Evolutionary conservation across 2,329 filamentous ascomycete genomes (phyloP).

Genomic region (Xylaria sp.): DNA sequence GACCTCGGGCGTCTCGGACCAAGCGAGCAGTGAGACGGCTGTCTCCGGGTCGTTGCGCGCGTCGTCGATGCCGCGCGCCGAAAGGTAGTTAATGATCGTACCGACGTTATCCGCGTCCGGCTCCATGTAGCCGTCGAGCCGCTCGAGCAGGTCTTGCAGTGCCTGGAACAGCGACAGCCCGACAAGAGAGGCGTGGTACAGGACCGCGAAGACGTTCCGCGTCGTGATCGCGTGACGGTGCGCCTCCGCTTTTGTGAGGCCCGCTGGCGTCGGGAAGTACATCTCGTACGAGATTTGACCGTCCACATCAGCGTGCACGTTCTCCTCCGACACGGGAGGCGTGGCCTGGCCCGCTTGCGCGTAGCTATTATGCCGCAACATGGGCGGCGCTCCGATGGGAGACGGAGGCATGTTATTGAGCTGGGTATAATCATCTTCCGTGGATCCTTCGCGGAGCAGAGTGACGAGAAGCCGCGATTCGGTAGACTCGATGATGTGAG

Average conservation of each 20-base stretch:
- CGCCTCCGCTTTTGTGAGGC: slow-evolving; percentile 60
- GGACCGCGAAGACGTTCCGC: slow-evolving; percentile 74
- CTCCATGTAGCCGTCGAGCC: slow-evolving; percentile 69
- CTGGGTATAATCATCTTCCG: slow-evolving; percentile 56
- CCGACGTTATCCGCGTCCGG: slow-evolving; percentile 66
- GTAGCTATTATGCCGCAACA: slow-evolving; percentile 51
- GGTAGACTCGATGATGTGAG: slow-evolving; percentile 68
- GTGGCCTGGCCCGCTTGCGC: slow-evolving; percentile 53
- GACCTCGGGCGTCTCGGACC: slow-evolving; percentile 71
- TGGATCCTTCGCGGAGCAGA: slow-evolving; percentile 64
- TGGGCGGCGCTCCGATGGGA: slow-evolving; percentile 55
- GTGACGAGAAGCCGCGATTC: slow-evolving; percentile 65
- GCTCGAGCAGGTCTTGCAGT: slow-evolving; percentile 69
- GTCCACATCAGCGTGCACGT: slow-evolving; percentile 57
- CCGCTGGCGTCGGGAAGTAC: slow-evolving; percentile 68
- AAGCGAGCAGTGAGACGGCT: slow-evolving; percentile 71
- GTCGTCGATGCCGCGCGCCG: slow-evolving; percentile 70
- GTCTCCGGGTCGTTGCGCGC: slow-evolving; percentile 68
- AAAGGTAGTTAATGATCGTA: slow-evolving; percentile 71
- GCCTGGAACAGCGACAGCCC: slow-evolving; percentile 72
- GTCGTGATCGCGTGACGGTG: slow-evolving; percentile 72
- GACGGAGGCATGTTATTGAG: slow-evolving; percentile 55
- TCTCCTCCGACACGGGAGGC: slow-evolving; percentile 59
- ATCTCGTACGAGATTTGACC: slow-evolving; percentile 71
- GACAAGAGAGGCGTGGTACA: slow-evolving; percentile 73